A percentile compares a stretch with the other conserved stretches of the same genome.
Evolutionary conservation across 1,284 basidiomycete species (phyloP).

Genomic region (Inonotus obliquus): DNA sequence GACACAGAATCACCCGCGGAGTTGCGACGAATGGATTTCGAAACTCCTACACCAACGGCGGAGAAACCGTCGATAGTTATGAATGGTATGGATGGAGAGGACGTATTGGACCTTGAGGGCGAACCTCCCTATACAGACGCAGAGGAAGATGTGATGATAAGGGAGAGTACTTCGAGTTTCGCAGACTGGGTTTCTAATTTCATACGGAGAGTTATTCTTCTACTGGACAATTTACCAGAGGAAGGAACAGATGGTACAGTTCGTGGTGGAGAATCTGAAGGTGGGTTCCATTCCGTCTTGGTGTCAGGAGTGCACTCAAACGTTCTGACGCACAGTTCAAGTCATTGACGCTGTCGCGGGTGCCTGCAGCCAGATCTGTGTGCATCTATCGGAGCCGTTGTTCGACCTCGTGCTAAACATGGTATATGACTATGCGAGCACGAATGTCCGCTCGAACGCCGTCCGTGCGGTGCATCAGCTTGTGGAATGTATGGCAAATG

Average conservation of each 20-base stretch:
- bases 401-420: constrained; percentile 82
- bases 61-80: constrained; percentile 4
- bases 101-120: constrained; percentile 26
- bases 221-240: constrained; percentile 87
- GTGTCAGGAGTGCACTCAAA: neutral
- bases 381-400: constrained; percentile 77
- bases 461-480: constrained; percentile 85
- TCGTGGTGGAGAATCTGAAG: constrained; percentile 55
- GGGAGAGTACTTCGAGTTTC: constrained; percentile 59
- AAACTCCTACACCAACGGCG: constrained; percentile 4
- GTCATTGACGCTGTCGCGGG: constrained; percentile 65
- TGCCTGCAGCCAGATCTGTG: constrained; percentile 74
- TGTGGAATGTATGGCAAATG: constrained; percentile 82
- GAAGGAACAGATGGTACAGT: constrained; percentile 57
- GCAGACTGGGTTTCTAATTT: constrained; percentile 84
- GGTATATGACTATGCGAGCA: constrained; percentile 74
- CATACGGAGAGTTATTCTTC: constrained; percentile 73
- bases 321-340: constrained; percentile 40
- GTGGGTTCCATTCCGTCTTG: constrained; percentile 29
- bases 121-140: constrained; percentile 39
- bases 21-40: constrained; percentile 12
- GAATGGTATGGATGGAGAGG: constrained; percentile 2
- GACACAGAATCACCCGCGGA: constrained; percentile 14
- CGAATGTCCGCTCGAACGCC: constrained; percentile 78
- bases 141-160: constrained; percentile 58